Conservation (phyloP, 495 filamentous ascomycete genomes). For the Talaromyces adpressus region DNA sequence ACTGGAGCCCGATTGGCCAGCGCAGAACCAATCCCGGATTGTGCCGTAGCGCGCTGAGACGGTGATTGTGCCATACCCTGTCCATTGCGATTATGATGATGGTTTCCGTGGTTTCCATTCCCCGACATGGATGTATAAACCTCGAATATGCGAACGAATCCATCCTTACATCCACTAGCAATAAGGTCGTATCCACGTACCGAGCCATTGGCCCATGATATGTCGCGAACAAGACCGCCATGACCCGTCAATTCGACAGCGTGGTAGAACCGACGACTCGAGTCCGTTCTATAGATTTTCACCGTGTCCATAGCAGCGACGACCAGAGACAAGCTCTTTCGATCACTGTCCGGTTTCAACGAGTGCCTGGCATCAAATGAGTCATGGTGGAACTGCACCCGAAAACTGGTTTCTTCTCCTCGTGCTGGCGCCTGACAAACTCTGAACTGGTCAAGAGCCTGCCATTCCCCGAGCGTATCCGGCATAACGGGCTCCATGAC, state of each 20-base stretch:
- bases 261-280: conserved; percentile 62
- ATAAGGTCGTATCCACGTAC: conserved; percentile 81
- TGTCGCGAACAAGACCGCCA: conserved; percentile 72
- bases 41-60: conserved; percentile 29
- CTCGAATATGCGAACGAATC: conserved; percentile 77
- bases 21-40: conserved; percentile 45
- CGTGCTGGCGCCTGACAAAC: conserved; percentile 53
- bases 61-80: conserved; percentile 27
- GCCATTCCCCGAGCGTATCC: conserved; percentile 74
- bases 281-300: conserved; percentile 71
- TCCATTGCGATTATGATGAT: conserved; percentile 19
- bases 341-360: conserved; percentile 65
- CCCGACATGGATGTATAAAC: conserved; percentile 48
- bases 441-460: conserved; percentile 61
- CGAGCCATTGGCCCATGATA: conserved; percentile 87
- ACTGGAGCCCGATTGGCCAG: conserved; percentile 35
- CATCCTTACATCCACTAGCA: conserved; percentile 89
- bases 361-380: conserved; percentile 70
- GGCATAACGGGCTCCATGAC: conserved; percentile 82
- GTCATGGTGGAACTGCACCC: conserved; percentile 78
- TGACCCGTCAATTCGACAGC: conserved; percentile 68
- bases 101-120: conserved; percentile 18
- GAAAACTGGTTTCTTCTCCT: conserved; percentile 81
- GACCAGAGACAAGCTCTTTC: conserved; percentile 66
- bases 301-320: conserved; percentile 78